Conservation (phyloP, 805 yeast species). For the Lipomyces yamadae region DNA sequence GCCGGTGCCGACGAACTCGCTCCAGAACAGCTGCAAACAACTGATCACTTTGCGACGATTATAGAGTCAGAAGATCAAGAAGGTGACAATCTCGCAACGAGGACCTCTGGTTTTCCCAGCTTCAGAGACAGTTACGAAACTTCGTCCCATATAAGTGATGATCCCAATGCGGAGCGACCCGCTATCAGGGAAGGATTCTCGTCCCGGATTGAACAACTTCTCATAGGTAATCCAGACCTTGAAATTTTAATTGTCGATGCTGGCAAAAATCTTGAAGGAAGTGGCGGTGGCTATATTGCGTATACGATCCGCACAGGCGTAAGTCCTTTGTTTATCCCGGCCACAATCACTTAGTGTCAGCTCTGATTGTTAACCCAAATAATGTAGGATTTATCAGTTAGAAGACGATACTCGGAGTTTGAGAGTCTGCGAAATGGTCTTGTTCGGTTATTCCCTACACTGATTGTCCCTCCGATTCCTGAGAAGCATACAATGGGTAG, state of each 20-base stretch:
- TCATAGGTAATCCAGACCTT: slow-evolving; percentile 42
- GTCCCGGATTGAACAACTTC: slow-evolving; percentile 45
- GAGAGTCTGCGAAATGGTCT: slow-evolving; percentile 77
- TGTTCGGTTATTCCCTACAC: slow-evolving; percentile 73
- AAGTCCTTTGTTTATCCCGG: slow-evolving; percentile 1
- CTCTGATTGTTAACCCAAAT: not conserved
- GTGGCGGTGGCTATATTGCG: slow-evolving; percentile 74
- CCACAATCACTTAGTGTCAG: slow-evolving; percentile 39
- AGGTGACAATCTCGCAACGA: slow-evolving; percentile 7
- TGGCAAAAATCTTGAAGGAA: slow-evolving; percentile 81
- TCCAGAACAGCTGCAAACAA: slow-evolving; percentile 27
- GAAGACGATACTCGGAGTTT: slow-evolving; percentile 90
- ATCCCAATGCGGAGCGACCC: slow-evolving; percentile 5
- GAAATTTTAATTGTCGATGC: slow-evolving; percentile 73
- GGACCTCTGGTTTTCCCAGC: slow-evolving; percentile 31
- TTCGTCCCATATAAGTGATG: slow-evolving; percentile 24
- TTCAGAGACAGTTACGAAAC: slow-evolving; percentile 34
- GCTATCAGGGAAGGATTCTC: slow-evolving; percentile 31
- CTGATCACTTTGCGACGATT: slow-evolving; percentile 35
- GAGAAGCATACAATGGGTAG: slow-evolving; percentile 67
- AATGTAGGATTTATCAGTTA: slow-evolving; percentile 54
- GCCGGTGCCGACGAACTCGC: slow-evolving; percentile 43
- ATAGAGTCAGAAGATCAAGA: slow-evolving; percentile 20
- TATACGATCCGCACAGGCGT: slow-evolving; percentile 74
- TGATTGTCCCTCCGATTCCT: slow-evolving; percentile 92